Evolutionary conservation across 305 asterid species (phyloP).

Genomic region (Stenogyne calaminthoides): DNA sequence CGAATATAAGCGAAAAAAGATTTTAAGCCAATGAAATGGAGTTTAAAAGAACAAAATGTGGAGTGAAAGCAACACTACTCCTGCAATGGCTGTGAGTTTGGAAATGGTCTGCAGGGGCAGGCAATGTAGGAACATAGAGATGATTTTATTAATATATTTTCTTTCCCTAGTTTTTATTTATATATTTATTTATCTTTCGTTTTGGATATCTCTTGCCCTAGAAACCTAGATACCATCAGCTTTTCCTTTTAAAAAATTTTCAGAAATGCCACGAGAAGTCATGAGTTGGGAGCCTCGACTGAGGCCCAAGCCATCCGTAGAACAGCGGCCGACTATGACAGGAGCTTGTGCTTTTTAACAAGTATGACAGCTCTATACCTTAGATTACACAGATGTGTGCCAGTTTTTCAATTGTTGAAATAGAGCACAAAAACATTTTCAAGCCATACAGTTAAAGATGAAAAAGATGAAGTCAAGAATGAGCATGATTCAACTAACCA

Average conservation of each 20-base stretch:
- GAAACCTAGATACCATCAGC: not conserved
- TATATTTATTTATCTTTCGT: not conserved
- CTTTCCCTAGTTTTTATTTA: not conserved
- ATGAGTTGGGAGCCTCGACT: not conserved
- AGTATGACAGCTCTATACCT: not conserved
- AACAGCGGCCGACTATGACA: not conserved
- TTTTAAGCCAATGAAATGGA: not conserved
- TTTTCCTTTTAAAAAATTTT: not conserved
- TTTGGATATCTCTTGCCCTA: not conserved
- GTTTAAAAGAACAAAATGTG: not conserved
- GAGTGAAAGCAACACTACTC: not conserved
- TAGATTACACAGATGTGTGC: not conserved
- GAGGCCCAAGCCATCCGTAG: not conserved
- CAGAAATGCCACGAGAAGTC: not conserved
- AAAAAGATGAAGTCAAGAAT: conserved; percentile 29
- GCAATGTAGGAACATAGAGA: not conserved
- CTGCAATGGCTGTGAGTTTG: not conserved
- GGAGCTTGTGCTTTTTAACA: not conserved
- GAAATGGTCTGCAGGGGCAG: not conserved
- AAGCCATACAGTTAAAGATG: conserved; percentile 21
- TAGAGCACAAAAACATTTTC: not conserved
- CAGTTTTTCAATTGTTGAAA: conserved; percentile 18
- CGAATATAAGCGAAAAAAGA: not conserved
- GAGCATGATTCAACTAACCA: conserved; percentile 56
- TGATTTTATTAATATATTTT: not conserved